Conservation (phyloP, 495 filamentous ascomycete species). For the Cladorrhinum samala region DNA sequence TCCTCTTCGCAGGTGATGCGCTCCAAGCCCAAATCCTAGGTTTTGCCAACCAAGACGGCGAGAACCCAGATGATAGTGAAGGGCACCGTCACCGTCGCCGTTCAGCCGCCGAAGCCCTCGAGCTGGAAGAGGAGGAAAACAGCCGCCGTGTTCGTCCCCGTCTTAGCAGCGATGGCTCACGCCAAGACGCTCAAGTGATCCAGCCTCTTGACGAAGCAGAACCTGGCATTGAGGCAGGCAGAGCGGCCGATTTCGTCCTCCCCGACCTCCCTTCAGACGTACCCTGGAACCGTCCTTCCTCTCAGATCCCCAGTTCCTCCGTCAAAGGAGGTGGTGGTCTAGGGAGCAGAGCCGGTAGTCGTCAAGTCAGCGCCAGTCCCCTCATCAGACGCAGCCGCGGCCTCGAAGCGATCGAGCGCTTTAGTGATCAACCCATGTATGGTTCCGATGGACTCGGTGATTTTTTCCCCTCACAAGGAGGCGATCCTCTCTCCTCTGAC, state of each 20-base stretch:
- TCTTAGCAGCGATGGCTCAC: slow-evolving; percentile 20
- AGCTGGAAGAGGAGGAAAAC: slow-evolving; percentile 18
- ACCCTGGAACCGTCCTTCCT: slow-evolving; percentile 42
- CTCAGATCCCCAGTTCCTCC: slow-evolving; percentile 36
- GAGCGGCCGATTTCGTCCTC: slow-evolving; percentile 30
- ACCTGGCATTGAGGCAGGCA: slow-evolving; percentile 30
- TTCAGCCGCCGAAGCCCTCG: slow-evolving; percentile 18
- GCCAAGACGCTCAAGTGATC: slow-evolving; percentile 6
- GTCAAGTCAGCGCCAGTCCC: slow-evolving; percentile 34
- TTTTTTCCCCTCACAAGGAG: slow-evolving; percentile 6
- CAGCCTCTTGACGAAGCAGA: neutral
- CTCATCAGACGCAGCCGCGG: slow-evolving; percentile 27
- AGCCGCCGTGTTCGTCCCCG: slow-evolving; percentile 25
- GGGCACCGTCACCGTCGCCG: slow-evolving; percentile 16
- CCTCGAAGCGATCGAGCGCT: slow-evolving; percentile 28
- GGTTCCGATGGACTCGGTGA: slow-evolving; percentile 29
- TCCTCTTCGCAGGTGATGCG: slow-evolving; percentile 31
- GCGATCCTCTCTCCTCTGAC: slow-evolving; percentile 13
- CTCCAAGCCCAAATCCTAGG: slow-evolving; percentile 24
- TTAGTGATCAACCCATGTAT: slow-evolving; percentile 31
- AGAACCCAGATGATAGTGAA: slow-evolving; percentile 19
- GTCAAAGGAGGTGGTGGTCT: slow-evolving; percentile 30
- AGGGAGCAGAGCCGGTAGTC: slow-evolving; percentile 26
- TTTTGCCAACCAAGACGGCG: slow-evolving; percentile 14
- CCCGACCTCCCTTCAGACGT: slow-evolving; percentile 36